These are phyloP conservation scores for Stephania japonica DNA, from an alignment of 164 flowering plant species.

Conservation along the genomic window DNA sequence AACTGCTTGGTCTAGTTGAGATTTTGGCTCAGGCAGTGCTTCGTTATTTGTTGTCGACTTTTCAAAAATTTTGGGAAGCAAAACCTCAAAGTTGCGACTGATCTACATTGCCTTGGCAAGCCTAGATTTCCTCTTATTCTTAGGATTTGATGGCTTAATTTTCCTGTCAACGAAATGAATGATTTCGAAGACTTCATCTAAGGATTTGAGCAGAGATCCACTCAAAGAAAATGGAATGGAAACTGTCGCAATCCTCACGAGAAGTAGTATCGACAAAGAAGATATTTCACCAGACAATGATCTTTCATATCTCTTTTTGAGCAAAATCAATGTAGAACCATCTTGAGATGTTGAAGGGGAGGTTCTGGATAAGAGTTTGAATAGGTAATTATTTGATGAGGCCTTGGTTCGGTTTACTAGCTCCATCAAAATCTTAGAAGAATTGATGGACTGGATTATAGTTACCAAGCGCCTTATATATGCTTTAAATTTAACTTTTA, in stretches of 20 bases:
- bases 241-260: neutral
- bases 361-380: constrained; percentile 1
- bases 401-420: neutral
- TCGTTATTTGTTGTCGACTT: neutral
- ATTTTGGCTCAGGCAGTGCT: too few species aligned
- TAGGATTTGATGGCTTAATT: neutral
- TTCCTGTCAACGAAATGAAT: constrained; percentile 3
- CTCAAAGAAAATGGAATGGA: neutral
- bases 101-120: constrained; percentile 1
- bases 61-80: neutral
- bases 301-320: neutral
- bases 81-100: neutral
- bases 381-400: neutral
- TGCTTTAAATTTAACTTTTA: too few species aligned
- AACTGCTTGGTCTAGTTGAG: neutral
- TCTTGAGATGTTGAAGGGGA: neutral
- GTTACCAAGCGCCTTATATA: too few species aligned
- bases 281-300: neutral
- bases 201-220: neutral
- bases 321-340: neutral
- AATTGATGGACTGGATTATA: too few species aligned
- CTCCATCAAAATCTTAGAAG: too few species aligned
- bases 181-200: constrained; percentile 9
- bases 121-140: constrained; percentile 2
- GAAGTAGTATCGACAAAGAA: constrained; percentile 5